These are phyloP conservation scores for Pulveroboletus sp. DNA, from an alignment of 768 basidiomycete species.

Conservation along the genomic window DNA sequence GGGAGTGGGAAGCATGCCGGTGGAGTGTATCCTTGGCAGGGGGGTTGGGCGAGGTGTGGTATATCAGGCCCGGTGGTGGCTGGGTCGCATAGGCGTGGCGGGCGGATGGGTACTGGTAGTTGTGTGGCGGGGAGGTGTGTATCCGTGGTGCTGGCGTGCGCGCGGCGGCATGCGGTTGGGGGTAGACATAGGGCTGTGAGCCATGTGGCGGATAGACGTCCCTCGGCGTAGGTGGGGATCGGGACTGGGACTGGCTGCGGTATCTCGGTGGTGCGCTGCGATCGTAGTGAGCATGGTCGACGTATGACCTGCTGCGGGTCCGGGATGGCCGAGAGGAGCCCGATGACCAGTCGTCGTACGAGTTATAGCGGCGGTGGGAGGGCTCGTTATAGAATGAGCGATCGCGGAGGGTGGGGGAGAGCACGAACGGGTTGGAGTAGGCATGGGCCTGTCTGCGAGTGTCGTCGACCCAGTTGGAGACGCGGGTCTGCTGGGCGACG, in stretches of 20 bases:
- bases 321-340: constrained; percentile 22
- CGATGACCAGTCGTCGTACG: constrained; percentile 18
- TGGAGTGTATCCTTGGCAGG: constrained; percentile 19
- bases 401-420: constrained; percentile 29
- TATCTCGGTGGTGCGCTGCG: constrained; percentile 14
- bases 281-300: constrained; percentile 18
- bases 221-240: constrained; percentile 14
- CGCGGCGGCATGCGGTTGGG: constrained; percentile 11
- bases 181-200: constrained; percentile 12
- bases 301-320: constrained; percentile 21
- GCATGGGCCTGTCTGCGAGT: constrained; percentile 31
- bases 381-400: constrained; percentile 26
- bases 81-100: constrained; percentile 19
- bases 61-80: constrained; percentile 28
- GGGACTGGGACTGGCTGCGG: constrained; percentile 25
- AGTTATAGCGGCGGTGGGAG: background rate
- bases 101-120: constrained; percentile 17
- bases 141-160: constrained; percentile 9
- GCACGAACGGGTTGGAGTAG: constrained; percentile 27
- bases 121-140: constrained; percentile 16
- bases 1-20: constrained; percentile 9
- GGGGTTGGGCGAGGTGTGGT: constrained; percentile 9
- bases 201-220: constrained; percentile 16
- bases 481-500: constrained; percentile 43
- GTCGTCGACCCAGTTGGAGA: constrained; percentile 47